These are phyloP conservation scores for Metschnikowia chrysomelidarum DNA, from an alignment of 805 yeast genomes.

Conservation along the genomic window DNA sequence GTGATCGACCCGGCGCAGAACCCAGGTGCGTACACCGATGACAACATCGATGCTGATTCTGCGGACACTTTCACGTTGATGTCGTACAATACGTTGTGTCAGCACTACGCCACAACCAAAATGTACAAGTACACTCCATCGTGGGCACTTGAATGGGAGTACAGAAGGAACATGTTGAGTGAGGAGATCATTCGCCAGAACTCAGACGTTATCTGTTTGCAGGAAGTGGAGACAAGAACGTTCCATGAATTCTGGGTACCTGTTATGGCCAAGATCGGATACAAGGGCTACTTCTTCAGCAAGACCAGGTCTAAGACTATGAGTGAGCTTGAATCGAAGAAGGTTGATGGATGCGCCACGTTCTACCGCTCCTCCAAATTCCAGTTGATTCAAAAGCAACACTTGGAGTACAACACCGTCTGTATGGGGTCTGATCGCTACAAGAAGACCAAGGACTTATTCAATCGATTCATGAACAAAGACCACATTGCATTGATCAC, in stretches of 20 bases:
- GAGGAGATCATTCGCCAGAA: conserved; percentile 65
- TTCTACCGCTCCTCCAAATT: conserved; percentile 74
- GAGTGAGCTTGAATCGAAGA: conserved; percentile 74
- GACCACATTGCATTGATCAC: conserved; percentile 87
- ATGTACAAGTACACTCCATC: conserved; percentile 94
- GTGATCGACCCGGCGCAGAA: conserved; percentile 34
- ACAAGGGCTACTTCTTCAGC: conserved; percentile 76
- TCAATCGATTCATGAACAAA: conserved; percentile 93
- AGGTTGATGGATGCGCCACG: conserved; percentile 98
- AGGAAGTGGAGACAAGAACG: conserved; percentile 89
- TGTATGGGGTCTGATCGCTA: conserved; percentile 82
- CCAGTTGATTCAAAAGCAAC: conserved; percentile 64
- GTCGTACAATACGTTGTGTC: conserved; percentile 91
- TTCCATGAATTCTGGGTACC: conserved; percentile 88
- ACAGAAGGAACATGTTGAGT: conserved; percentile 72
- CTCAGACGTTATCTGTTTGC: conserved; percentile 84
- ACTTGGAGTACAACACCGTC: conserved; percentile 78
- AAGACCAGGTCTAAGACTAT: conserved; percentile 92
- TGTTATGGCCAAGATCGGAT: conserved; percentile 66
- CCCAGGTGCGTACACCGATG: conserved; percentile 33
- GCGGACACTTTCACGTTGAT: conserved; percentile 63
- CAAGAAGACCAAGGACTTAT: conserved; percentile 90
- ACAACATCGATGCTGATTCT: conserved; percentile 23
- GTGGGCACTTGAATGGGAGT: conserved; percentile 96
- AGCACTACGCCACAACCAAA: conserved; percentile 89